phyloP scores from a whole-genome alignment of 768 basidiomycete species.

The Kwoniella pini region DNA sequence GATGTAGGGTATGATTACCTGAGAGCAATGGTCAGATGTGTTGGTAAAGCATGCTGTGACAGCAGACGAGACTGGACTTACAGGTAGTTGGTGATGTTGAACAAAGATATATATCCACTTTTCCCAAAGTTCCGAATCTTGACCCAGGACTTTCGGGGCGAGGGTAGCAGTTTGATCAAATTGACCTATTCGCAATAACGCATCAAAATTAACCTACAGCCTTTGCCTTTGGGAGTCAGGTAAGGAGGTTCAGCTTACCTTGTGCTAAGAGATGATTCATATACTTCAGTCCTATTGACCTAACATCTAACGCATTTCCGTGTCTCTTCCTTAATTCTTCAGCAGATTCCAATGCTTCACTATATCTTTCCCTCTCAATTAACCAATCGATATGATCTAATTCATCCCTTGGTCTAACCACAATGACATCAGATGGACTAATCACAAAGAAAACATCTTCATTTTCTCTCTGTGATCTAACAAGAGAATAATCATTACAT shows the following conservation, averaged over 20 bases:
- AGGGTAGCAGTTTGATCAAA: conserved; percentile 78
- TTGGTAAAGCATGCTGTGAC: too few relatives aligned
- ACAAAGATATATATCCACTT: conserved; percentile 91
- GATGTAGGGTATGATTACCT: conserved; percentile 86
- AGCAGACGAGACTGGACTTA: conserved; percentile 57
- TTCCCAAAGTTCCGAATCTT: conserved; percentile 84
- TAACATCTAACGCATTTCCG: conserved; percentile 56
- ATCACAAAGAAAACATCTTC: conserved; percentile 74
- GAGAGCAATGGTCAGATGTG: too few relatives aligned
- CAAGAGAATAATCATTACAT: conserved; percentile 86
- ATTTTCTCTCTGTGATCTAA: conserved; percentile 57
- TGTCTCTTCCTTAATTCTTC: conserved; percentile 64
- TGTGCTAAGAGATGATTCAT: conserved; percentile 79
- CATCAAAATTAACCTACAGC: too few relatives aligned
- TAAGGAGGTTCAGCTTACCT: too few relatives aligned
- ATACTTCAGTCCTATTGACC: conserved; percentile 76
- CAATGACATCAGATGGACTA: conserved; percentile 80
- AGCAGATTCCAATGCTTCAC: conserved; percentile 80
- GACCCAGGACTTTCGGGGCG: conserved; percentile 80
- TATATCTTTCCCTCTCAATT: conserved; percentile 78
- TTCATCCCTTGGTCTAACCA: conserved; percentile 83
- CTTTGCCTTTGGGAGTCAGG: too few relatives aligned
- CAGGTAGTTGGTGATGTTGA: conserved; percentile 75
- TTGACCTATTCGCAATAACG: conserved; percentile 59
- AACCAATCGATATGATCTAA: conserved; percentile 91